These are phyloP conservation scores for Aurinia saxatilis DNA, from an alignment of 345 rosid species.

Conservation along the genomic window DNA sequence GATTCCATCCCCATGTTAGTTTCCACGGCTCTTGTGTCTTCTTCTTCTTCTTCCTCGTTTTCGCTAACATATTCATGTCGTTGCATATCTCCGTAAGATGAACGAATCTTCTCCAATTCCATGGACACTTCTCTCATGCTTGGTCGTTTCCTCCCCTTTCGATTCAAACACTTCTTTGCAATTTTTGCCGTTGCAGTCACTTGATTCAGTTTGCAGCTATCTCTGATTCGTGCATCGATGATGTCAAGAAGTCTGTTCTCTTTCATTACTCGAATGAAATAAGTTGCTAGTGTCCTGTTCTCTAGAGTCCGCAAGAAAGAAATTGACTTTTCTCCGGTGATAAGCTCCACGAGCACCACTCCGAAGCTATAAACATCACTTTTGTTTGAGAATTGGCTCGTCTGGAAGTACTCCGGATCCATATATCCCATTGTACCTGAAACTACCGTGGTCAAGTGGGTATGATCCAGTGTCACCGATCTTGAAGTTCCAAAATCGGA, in stretches of 20 bases:
- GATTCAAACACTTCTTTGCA: too few species aligned
- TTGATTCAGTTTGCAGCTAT: too few species aligned
- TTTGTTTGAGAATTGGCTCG: constrained; percentile 31
- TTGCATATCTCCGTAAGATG: background rate
- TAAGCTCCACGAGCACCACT: too few species aligned
- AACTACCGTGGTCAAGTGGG: too few species aligned
- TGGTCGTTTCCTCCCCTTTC: too few species aligned
- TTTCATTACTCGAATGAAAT: constrained; percentile 6
- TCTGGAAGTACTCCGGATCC: constrained; percentile 5
- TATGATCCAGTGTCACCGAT: background rate
- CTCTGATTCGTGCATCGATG: too few species aligned
- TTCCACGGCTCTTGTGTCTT: background rate
- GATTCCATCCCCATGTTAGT: background rate
- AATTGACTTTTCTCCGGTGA: too few species aligned
- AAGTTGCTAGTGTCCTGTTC: constrained; percentile 15
- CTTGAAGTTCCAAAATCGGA: background rate
- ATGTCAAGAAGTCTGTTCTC: too few species aligned
- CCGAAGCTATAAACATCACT: constrained; percentile 45
- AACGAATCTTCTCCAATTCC: too few species aligned
- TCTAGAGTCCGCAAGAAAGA: background rate
- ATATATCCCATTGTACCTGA: background rate
- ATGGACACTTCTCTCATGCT: too few species aligned
- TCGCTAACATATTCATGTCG: background rate
- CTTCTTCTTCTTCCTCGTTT: too few species aligned
- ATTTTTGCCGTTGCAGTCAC: too few species aligned